A percentile compares a stretch with the other conserved stretches of the same genome.
Conservation (phyloP, 1,284 basidiomycete genomes). For the Neonothopanus nambi region DNA sequence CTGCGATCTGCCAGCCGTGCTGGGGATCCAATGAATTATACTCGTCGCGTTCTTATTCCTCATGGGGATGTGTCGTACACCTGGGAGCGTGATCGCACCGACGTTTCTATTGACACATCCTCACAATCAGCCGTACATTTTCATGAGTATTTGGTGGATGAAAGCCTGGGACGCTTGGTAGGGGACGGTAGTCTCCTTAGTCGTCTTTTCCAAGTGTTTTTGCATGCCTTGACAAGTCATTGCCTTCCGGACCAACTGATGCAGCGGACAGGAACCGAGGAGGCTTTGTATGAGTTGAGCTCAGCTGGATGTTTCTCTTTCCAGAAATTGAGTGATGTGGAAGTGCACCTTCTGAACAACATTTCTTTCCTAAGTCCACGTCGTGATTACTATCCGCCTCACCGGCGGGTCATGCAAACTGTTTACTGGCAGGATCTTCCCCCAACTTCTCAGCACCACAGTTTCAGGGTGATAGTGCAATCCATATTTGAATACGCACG, state of each 20-base stretch:
- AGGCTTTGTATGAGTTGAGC: conserved; percentile 40
- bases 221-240: conserved; percentile 47
- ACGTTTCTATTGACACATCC: no score
- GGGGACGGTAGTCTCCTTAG: conserved; percentile 32
- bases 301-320: conserved; percentile 41
- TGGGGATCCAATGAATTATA: background rate
- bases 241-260: conserved; percentile 47
- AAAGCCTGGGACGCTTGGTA: conserved; percentile 37
- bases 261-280: conserved; percentile 43
- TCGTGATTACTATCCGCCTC: conserved; percentile 38
- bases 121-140: conserved; percentile 17
- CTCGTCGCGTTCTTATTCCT: conserved; percentile 2
- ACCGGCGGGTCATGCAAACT: conserved; percentile 40
- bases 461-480: conserved; percentile 19
- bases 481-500: conserved; percentile 23
- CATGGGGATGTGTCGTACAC: background rate
- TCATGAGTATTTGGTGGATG: conserved; percentile 40
- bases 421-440: conserved; percentile 34
- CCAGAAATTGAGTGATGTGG: conserved; percentile 29
- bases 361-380: conserved; percentile 37
- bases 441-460: conserved; percentile 26
- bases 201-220: conserved; percentile 39
- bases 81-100: background rate
- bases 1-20: background rate
- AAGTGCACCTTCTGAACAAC: conserved; percentile 31